These are phyloP conservation scores for Russula brevipes DNA, from an alignment of 768 basidiomycete genomes.

Conservation along the genomic window DNA sequence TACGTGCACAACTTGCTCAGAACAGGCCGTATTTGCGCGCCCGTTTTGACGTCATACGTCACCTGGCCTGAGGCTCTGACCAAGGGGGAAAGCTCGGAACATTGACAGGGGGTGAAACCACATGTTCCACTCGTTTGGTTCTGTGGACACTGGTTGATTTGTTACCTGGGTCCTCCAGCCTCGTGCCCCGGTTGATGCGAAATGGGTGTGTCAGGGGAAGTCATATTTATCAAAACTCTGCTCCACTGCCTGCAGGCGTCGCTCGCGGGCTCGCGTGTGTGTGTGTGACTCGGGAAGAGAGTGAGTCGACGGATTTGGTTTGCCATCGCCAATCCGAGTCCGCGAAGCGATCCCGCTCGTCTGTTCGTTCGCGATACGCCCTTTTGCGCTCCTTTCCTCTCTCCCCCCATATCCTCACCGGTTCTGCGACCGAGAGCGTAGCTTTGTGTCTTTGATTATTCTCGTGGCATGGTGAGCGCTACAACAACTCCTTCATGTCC, in stretches of 20 bases:
- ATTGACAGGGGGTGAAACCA: not conserved
- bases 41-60: constrained; percentile 18
- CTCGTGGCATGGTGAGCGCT: constrained; percentile 14
- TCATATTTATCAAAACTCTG: constrained; percentile 11
- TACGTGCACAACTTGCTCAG: constrained; percentile 8
- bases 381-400: not conserved
- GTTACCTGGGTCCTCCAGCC: not conserved
- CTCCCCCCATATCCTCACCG: not conserved
- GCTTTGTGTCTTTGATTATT: not conserved
- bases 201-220: constrained; percentile 11
- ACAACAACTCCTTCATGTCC: not conserved
- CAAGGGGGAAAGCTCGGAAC: constrained; percentile 12
- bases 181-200: constrained; percentile 10
- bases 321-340: not conserved
- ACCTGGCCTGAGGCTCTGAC: not conserved
- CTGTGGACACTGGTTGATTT: not conserved
- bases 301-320: constrained; percentile 13
- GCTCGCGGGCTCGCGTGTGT: constrained; percentile 1
- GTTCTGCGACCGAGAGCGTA: not conserved
- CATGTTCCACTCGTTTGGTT: not conserved
- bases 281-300: constrained; percentile 1
- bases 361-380: not conserved
- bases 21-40: not conserved
- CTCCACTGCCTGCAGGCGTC: constrained; percentile 11
- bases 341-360: not conserved